A percentile compares a stretch with the other conserved stretches of the same genome.
Evolutionary conservation across 2,329 filamentous ascomycete species (phyloP).

Genomic region (Hymenoscyphus linearis): DNA sequence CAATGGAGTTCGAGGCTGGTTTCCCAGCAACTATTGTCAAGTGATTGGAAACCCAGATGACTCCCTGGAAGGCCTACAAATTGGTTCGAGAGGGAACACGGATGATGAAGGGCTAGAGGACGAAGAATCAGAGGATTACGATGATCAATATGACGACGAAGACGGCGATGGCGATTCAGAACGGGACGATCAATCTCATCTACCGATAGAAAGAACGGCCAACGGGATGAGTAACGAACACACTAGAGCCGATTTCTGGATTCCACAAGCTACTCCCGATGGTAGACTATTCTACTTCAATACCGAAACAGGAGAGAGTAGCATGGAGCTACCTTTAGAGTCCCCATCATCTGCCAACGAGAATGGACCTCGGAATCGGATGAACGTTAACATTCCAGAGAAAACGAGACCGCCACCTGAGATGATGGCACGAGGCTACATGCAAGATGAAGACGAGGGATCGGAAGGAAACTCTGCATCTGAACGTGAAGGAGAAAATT

Average conservation of each 20-base stretch:
- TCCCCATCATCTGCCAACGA: constrained; percentile 77
- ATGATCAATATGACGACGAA: constrained; percentile 53
- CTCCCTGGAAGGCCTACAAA: constrained; percentile 55
- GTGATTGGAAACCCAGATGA: constrained; percentile 75
- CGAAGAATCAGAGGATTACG: constrained; percentile 62
- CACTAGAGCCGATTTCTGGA: constrained; percentile 95
- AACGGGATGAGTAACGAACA: constrained; percentile 47
- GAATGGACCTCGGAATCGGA: constrained; percentile 79
- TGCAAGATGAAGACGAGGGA: constrained; percentile 84
- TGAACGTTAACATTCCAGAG: constrained; percentile 82
- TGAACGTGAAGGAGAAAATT: constrained; percentile 73
- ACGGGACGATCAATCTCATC: constrained; percentile 47
- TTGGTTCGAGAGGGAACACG: constrained; percentile 45
- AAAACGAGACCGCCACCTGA: constrained; percentile 86
- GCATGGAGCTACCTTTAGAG: constrained; percentile 90
- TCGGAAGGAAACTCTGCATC: constrained; percentile 79
- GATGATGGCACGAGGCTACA: constrained; percentile 78
- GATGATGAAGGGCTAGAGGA: constrained; percentile 53
- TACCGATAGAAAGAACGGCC: constrained; percentile 65
- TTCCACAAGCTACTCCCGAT: constrained; percentile 91
- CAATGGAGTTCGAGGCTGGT: constrained; percentile 95
- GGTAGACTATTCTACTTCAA: constrained; percentile 97
- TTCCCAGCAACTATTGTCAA: constrained; percentile 97
- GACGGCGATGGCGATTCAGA: constrained; percentile 64
- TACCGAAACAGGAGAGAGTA: constrained; percentile 90